A percentile compares a stretch with the other conserved stretches of the same genome.
Conservation (phyloP, 1,284 basidiomycete species). For the Cryptococcus sp. region DNA sequence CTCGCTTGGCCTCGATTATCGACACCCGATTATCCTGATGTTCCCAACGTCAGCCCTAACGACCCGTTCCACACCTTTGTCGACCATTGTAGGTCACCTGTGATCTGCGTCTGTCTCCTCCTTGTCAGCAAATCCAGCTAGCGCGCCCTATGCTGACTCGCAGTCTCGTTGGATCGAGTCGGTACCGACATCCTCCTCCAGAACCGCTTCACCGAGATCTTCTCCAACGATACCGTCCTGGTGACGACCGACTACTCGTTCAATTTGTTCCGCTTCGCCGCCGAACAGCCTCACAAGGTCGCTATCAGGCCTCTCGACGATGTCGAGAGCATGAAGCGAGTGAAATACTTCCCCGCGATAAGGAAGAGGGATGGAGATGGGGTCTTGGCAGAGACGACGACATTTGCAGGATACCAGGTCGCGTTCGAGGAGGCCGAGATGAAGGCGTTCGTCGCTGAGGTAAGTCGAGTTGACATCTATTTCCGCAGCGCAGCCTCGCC, state of each 20-base stretch:
- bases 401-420: constrained; percentile 24
- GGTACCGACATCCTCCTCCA: constrained; percentile 21
- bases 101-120: background rate
- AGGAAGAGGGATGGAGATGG: constrained; percentile 27
- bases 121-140: background rate
- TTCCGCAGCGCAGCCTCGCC: background rate
- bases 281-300: constrained; percentile 8
- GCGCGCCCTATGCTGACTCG: background rate
- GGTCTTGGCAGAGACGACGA: constrained; percentile 7
- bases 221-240: constrained; percentile 16
- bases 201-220: constrained; percentile 12
- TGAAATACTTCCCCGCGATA: constrained; percentile 8
- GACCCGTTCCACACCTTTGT: constrained; percentile 10
- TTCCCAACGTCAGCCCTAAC: background rate
- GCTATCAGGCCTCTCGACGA: constrained; percentile 15
- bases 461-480: constrained; percentile 11
- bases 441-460: constrained; percentile 21
- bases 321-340: constrained; percentile 13
- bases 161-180: constrained; percentile 17
- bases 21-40: background rate
- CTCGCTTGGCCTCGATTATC: background rate
- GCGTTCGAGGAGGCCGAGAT: constrained; percentile 17
- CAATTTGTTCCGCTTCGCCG: constrained; percentile 19
- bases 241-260: constrained; percentile 19
- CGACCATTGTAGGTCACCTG: constrained; percentile 12